A percentile compares a stretch with the other conserved stretches of the same genome.
These are phyloP conservation scores for Parastagonospora avenae DNA, from an alignment of 2,329 filamentous ascomycete genomes.

Conservation along the genomic window DNA sequence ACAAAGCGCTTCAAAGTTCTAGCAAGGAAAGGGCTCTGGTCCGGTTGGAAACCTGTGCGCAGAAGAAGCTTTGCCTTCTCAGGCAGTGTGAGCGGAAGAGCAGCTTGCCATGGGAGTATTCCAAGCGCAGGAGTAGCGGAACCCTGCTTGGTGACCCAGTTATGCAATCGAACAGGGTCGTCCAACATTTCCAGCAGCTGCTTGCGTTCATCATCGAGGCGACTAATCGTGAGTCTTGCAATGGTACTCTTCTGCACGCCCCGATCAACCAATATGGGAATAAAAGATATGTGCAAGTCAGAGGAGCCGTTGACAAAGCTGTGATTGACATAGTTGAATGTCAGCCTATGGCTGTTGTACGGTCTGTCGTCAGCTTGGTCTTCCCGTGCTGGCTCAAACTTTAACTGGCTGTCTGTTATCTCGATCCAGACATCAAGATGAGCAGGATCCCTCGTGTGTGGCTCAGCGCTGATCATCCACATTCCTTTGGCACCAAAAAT, in stretches of 20 bases:
- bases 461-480: slow-evolving; percentile 66
- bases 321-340: slow-evolving; percentile 66
- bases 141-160: slow-evolving; percentile 47
- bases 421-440: slow-evolving; percentile 66
- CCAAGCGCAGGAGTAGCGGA: slow-evolving; percentile 24
- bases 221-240: slow-evolving; percentile 54
- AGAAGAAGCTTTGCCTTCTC: slow-evolving; percentile 40
- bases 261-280: slow-evolving; percentile 69
- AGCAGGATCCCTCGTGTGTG: slow-evolving; percentile 49
- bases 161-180: slow-evolving; percentile 60
- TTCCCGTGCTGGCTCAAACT: slow-evolving; percentile 62
- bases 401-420: slow-evolving; percentile 68
- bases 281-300: slow-evolving; percentile 68
- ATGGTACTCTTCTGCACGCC: slow-evolving; percentile 57
- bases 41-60: slow-evolving; percentile 62
- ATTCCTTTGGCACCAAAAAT: slow-evolving; percentile 77
- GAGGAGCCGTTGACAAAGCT: slow-evolving; percentile 58
- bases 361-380: slow-evolving; percentile 49
- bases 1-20: slow-evolving; percentile 56
- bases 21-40: slow-evolving; percentile 55
- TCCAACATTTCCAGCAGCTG: slow-evolving; percentile 59
- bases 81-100: slow-evolving; percentile 23
- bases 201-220: slow-evolving; percentile 59
- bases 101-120: slow-evolving; percentile 27
- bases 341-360: slow-evolving; percentile 59